Evolutionary conservation across 345 rosid genomes (phyloP).

Genomic region (Populus alba): DNA sequence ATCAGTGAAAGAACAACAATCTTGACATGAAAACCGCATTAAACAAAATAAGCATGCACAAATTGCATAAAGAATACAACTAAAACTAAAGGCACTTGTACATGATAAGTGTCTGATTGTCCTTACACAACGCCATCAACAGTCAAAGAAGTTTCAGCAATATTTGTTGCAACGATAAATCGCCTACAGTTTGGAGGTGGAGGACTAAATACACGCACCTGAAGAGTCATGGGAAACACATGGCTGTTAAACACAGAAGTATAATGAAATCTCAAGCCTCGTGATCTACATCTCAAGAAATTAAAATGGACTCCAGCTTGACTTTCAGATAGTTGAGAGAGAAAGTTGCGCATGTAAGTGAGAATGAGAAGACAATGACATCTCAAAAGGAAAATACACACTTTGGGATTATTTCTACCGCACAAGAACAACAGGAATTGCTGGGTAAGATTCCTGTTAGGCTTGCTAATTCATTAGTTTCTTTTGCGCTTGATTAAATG

Average conservation of each 20-base stretch:
- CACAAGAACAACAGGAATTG: neutral
- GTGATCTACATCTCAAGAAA: neutral
- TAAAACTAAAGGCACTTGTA: constrained; percentile 12
- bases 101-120: constrained; percentile 26
- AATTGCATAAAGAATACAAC: constrained; percentile 8
- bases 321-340: neutral
- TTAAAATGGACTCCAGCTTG: neutral
- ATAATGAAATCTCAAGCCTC: neutral
- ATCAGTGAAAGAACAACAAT: neutral
- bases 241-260: constrained; percentile 10
- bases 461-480: no score
- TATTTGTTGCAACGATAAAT: constrained; percentile 89
- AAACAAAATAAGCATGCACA: neutral
- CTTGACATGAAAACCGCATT: neutral
- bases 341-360: neutral
- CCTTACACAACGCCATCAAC: constrained; percentile 99
- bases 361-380: neutral
- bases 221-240: constrained; percentile 28
- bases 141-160: constrained; percentile 97
- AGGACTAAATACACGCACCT: constrained; percentile 93
- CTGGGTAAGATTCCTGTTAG: no score
- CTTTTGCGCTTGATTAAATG: neutral
- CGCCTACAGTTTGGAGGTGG: constrained; percentile 95
- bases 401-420: neutral
- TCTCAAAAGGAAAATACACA: neutral